Conservation (phyloP, 441 rosid genomes). For the Erodium moschatum region DNA sequence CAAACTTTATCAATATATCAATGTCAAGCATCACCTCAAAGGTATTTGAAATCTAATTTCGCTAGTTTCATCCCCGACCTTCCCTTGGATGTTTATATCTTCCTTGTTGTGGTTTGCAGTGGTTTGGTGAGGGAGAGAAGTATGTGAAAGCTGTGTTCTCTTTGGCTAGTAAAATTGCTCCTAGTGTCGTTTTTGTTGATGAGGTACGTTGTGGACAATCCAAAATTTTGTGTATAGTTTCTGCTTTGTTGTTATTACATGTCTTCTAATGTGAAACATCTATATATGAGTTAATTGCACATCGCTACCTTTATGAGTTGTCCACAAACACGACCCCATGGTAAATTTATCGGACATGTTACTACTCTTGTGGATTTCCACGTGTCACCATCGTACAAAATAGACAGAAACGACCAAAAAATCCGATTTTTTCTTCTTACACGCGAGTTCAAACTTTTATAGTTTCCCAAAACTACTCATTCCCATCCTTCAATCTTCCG, state of each 20-base stretch:
- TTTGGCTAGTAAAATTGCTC: conserved; percentile 96
- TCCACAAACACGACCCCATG: too few relatives aligned
- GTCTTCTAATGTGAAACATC: background rate
- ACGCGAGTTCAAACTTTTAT: too few relatives aligned
- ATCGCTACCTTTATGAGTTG: too few relatives aligned
- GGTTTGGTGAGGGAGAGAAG: conserved; percentile 99
- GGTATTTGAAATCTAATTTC: conserved; percentile 32
- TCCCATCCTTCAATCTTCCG: too few relatives aligned
- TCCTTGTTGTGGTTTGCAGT: conserved; percentile 43
- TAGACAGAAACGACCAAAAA: too few relatives aligned
- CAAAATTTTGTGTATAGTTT: too few relatives aligned
- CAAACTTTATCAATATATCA: conserved; percentile 96
- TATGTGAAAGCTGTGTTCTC: conserved; percentile 96
- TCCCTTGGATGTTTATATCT: background rate
- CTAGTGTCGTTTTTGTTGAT: conserved; percentile 88
- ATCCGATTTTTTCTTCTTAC: too few relatives aligned
- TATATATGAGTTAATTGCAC: background rate
- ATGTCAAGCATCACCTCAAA: conserved; percentile 99
- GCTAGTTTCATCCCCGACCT: background rate
- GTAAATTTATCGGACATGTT: too few relatives aligned
- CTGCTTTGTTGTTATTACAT: too few relatives aligned
- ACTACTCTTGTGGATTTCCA: too few relatives aligned
- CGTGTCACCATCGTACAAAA: too few relatives aligned
- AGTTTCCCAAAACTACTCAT: too few relatives aligned
- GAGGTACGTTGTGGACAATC: conserved; percentile 49